phyloP scores from a whole-genome alignment of 306 rosid genomes.

The Malus orientalis region DNA sequence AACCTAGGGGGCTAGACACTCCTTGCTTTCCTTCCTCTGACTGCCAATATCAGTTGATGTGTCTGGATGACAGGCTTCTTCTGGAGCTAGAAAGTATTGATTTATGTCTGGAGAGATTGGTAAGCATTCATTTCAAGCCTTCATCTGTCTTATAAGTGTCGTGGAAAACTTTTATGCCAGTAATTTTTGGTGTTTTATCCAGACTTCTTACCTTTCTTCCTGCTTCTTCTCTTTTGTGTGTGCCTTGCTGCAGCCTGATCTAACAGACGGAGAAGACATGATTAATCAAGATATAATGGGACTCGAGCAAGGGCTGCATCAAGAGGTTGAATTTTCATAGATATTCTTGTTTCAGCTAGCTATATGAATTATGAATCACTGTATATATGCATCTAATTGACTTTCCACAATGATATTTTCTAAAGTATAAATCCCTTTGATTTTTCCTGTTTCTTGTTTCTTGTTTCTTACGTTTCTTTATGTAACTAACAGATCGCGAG shows the following conservation, averaged over 20 bases:
- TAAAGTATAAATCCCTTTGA: slow-evolving; percentile 4
- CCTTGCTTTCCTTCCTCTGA: slow-evolving; percentile 47
- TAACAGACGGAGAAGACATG: slow-evolving; percentile 69
- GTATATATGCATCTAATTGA: not conserved
- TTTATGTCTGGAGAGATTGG: slow-evolving; percentile 71
- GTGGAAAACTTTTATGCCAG: slow-evolving; percentile 4
- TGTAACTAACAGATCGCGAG: slow-evolving; percentile 44
- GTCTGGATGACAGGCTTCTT: slow-evolving; percentile 61
- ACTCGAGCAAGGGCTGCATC: slow-evolving; percentile 48
- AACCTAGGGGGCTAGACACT: slow-evolving; percentile 32
- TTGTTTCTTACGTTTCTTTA: slow-evolving; percentile 18
- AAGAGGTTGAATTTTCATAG: slow-evolving; percentile 45
- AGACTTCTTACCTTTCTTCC: not conserved
- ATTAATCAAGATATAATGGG: slow-evolving; percentile 58
- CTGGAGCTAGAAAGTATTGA: slow-evolving; percentile 88
- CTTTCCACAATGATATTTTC: not conserved
- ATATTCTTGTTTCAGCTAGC: not conserved
- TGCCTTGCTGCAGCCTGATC: slow-evolving; percentile 61
- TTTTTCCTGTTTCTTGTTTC: slow-evolving; percentile 15
- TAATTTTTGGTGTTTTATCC: not conserved
- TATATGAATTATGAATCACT: not conserved
- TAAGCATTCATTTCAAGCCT: slow-evolving; percentile 26
- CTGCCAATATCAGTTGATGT: slow-evolving; percentile 68
- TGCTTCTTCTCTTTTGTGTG: slow-evolving; percentile 11
- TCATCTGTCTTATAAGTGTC: slow-evolving; percentile 11